Evolutionary conservation across 495 filamentous ascomycete genomes (phyloP), one percentile per base, ranked within the genome.

Genomic region (Aspergillus homomorphus): DNA sequence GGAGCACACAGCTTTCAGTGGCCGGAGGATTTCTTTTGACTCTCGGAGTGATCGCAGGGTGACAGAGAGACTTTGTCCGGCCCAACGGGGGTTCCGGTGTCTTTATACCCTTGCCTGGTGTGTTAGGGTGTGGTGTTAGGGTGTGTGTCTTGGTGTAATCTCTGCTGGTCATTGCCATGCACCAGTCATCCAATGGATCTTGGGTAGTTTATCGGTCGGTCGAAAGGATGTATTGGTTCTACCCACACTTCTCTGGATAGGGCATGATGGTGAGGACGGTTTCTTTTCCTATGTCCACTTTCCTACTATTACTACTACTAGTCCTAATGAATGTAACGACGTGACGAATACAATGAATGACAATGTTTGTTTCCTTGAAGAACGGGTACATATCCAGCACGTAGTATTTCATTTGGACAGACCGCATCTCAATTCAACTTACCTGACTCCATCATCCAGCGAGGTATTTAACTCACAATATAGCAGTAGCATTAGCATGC

Each of bases 1-100:
- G 23, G 21, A 23, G 26, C 45, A 14, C 56, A 51, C 26, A 21
- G 45, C 6, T 81, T 73, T 38, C 63, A 70, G 18, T 82, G 79
- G 79, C 72, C 71, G 0, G 76, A 78, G 43, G 78, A 80, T 62
- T 70, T 80, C 14, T 81, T 81, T 53, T 81, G 58, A 73, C 8
- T 28, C n/a, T n/a, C n/a, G n/a, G n/a, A n/a, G n/a, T n/a, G n/a
- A n/a, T n/a, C n/a, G n/a, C n/a, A n/a, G n/a, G n/a, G n/a, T n/a
- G n/a, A n/a, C n/a, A n/a, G n/a, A n/a, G n/a, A n/a, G n/a, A n/a
- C n/a, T n/a, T n/a, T n/a, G n/a, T n/a, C n/a, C n/a, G n/a, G n/a
- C n/a, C n/a, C n/a, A n/a, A n/a, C n/a, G n/a, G n/a, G n/a, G n/a
- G n/a, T n/a, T n/a, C n/a, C n/a, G n/a, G n/a, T n/a, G n/a, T n/a